Evolutionary conservation across 208 protist species (phyloP), one percentile per base, ranked within the genome.

Genomic region (Balamuthia mandrillaris): DNA sequence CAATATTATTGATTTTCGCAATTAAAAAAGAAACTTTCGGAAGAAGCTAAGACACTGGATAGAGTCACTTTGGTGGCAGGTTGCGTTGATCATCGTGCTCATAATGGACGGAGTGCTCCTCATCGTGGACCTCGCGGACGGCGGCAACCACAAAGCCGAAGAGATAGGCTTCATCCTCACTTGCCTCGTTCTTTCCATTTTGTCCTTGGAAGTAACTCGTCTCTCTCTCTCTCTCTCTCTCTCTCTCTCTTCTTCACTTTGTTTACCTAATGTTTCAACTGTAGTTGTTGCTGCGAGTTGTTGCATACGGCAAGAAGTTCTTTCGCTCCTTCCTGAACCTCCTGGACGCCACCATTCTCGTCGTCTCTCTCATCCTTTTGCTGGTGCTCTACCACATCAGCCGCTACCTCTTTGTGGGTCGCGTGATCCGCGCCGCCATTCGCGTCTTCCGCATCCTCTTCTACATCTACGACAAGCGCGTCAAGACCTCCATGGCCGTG

Each of bases 401-500:
- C n/a, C 1, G 24, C 45, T 45, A 37, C 21, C 14, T 51, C 42
- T 45, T 27, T 51, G 3, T 27, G 41, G n/a, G 45, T 45, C 51
- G 21, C 29, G 14, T 31, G 33, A 39, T 52, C n/a, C 3, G 7
- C 68, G 45, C n/a, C 29, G 74, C 29, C 12, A 47, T 82, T 18
- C 51, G 74, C 12, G 24, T 61, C 3, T 3, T 61, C n/a, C 74
- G 74, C 0, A 35, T 60, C 12, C 10, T 82, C 33, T 24, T 42
- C 52, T 66, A 65, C 74, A 1, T 82, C 2, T 60, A 35, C 52
- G 44, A 65, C 39, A 47, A 65, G 33, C 74, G 74, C 4, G 65
- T 37, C 31, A 58, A 35, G 33, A 81, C 88, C 85, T 58, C 51
- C 45, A 63, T 72, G 79, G 56, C 86, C 14, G 49, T 86, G 33